phyloP scores from a whole-genome alignment of 2,329 filamentous ascomycete species.

The Monilinia fructigena region DNA sequence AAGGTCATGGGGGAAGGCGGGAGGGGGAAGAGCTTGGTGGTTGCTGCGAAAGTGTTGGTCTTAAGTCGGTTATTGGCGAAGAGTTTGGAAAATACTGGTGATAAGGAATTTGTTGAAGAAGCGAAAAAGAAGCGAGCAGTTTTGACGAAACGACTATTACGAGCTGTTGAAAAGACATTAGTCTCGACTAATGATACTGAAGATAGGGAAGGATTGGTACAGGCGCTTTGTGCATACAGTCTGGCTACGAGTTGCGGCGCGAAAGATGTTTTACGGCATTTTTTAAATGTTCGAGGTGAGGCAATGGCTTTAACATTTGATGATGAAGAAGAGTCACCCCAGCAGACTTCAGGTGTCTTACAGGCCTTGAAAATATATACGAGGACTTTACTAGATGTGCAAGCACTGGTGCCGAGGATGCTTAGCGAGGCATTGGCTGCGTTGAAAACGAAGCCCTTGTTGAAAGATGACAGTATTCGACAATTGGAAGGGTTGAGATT shows the following conservation, averaged over 20 bases:
- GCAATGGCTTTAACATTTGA: conserved; percentile 65
- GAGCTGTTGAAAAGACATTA: conserved; percentile 68
- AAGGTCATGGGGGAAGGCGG: conserved; percentile 34
- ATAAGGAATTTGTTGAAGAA: conserved; percentile 50
- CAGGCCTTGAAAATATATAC: conserved; percentile 71
- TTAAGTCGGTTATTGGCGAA: conserved; percentile 74
- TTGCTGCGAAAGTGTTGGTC: conserved; percentile 70
- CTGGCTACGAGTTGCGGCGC: conserved; percentile 77
- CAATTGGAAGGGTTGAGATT: conserved; percentile 69
- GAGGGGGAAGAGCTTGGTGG: conserved; percentile 47
- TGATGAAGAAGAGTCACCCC: conserved; percentile 46
- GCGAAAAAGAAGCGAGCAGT: conserved; percentile 62
- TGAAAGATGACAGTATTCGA: conserved; percentile 68
- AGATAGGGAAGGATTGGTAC: conserved; percentile 56
- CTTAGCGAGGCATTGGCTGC: conserved; percentile 67
- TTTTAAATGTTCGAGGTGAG: conserved; percentile 69
- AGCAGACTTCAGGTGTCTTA: conserved; percentile 50
- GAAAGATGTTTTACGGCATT: conserved; percentile 74
- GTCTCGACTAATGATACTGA: conserved; percentile 54
- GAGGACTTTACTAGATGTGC: conserved; percentile 73
- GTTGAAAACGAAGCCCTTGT: conserved; percentile 67
- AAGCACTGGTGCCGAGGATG: conserved; percentile 69
- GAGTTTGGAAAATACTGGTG: conserved; percentile 58
- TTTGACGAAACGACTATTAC: conserved; percentile 62
- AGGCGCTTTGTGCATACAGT: conserved; percentile 78